phyloP scores from a whole-genome alignment of 1,139 yeast species.

The Blastobotrys serpentis region DNA sequence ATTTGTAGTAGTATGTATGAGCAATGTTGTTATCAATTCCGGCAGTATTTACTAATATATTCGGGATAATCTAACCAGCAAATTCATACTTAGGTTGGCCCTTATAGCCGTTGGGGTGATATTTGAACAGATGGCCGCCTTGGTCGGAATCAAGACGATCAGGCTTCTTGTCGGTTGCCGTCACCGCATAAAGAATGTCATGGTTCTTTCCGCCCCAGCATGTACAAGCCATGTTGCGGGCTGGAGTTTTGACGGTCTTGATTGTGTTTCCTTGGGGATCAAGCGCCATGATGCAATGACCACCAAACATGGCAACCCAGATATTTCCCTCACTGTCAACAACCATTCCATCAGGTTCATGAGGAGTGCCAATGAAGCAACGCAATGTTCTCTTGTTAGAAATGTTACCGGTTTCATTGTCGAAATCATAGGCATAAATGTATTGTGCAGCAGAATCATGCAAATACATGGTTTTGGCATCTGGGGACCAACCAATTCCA shows the following conservation, averaged over 20 bases:
- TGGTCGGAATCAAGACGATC: slow-evolving; percentile 47
- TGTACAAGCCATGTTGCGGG: slow-evolving; percentile 61
- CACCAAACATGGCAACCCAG: slow-evolving; percentile 66
- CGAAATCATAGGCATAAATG: slow-evolving; percentile 63
- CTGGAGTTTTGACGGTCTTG: slow-evolving; percentile 56
- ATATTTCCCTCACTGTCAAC: slow-evolving; percentile 58
- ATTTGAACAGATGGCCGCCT: slow-evolving; percentile 53
- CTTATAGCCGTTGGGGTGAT: slow-evolving; percentile 34
- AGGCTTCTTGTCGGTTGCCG: slow-evolving; percentile 54
- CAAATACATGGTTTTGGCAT: slow-evolving; percentile 55
- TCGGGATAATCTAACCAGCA: slow-evolving; percentile 18
- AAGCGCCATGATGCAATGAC: slow-evolving; percentile 53
- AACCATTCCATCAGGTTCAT: slow-evolving; percentile 80
- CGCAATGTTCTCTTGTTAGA: slow-evolving; percentile 44
- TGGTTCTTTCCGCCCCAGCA: slow-evolving; percentile 63
- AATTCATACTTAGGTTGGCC: slow-evolving; percentile 40
- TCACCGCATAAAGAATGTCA: slow-evolving; percentile 62
- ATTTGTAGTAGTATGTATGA: too few species aligned
- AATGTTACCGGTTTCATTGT: slow-evolving; percentile 46
- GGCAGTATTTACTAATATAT: not conserved
- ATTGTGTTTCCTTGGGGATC: slow-evolving; percentile 48
- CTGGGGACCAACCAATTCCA: slow-evolving; percentile 68
- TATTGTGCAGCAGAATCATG: slow-evolving; percentile 65
- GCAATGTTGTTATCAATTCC: not conserved
- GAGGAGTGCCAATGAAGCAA: slow-evolving; percentile 42